phyloP scores from a whole-genome alignment of 371 early-diverging fungal species.

The Syncephalastrum sp. region DNA sequence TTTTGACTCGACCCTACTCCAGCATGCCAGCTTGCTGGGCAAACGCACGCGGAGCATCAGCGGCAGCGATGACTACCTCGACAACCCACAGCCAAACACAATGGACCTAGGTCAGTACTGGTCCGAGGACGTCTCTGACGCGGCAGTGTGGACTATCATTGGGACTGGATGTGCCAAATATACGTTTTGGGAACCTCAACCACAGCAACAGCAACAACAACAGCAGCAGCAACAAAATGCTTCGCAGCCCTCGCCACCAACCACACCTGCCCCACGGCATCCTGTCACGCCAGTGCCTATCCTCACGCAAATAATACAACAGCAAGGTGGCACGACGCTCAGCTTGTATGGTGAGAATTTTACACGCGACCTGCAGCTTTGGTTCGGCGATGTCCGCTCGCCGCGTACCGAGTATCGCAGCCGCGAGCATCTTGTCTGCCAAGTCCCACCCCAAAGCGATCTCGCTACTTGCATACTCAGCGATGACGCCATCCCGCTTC shows the following conservation, averaged over 20 bases:
- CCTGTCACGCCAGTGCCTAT: slow-evolving; percentile 13
- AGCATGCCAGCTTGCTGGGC: slow-evolving; percentile 2
- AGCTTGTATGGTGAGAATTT: slow-evolving; percentile 56
- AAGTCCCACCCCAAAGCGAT: slow-evolving; percentile 11
- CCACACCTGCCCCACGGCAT: slow-evolving; percentile 6
- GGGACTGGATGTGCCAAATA: slow-evolving; percentile 69
- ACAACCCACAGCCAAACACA: too few species aligned
- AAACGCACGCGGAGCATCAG: slow-evolving; percentile 3
- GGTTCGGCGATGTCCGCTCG: slow-evolving; percentile 62
- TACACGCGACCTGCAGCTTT: slow-evolving; percentile 62
- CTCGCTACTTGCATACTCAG: slow-evolving; percentile 3
- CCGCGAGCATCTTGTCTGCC: slow-evolving; percentile 16
- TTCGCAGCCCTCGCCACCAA: slow-evolving; percentile 1
- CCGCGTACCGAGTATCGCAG: slow-evolving; percentile 20
- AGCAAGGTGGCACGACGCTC: slow-evolving; percentile 3
- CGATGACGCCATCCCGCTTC: slow-evolving; percentile 27
- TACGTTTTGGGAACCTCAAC: slow-evolving; percentile 58
- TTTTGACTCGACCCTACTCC: too few species aligned
- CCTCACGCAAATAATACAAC: slow-evolving; percentile 5
- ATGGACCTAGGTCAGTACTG: slow-evolving; percentile 41
- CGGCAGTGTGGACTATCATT: slow-evolving; percentile 83
- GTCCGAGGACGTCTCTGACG: slow-evolving; percentile 80
- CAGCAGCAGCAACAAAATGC: too few species aligned
- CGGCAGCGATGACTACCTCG: too few species aligned
- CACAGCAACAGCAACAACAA: not conserved